Evolutionary conservation across 2,329 filamentous ascomycete species (phyloP).

Genomic region (Colletotrichum abscissum): DNA sequence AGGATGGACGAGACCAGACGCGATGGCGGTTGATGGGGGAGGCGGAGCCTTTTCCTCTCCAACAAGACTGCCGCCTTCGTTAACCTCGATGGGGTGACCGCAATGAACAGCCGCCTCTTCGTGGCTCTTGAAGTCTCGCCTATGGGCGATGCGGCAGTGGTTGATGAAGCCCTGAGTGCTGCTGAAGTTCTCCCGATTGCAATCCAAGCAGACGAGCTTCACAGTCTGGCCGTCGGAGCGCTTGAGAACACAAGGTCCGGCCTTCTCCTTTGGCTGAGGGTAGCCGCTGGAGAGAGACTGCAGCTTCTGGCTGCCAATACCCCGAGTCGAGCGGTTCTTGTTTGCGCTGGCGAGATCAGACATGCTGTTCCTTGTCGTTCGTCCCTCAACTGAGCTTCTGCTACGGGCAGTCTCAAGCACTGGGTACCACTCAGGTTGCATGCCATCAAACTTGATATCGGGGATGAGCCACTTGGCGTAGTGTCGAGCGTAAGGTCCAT

Average conservation of each 20-base stretch:
- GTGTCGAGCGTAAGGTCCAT: conserved; percentile 93
- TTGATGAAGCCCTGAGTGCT: conserved; percentile 99
- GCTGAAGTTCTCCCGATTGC: conserved; percentile 89
- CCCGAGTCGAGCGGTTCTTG: conserved; percentile 62
- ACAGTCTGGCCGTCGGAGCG: conserved; percentile 88
- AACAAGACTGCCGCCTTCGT: conserved; percentile 60
- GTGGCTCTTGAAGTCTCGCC: conserved; percentile 93
- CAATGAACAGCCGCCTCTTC: conserved; percentile 92
- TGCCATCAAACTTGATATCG: conserved; percentile 85
- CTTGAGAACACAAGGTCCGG: conserved; percentile 85
- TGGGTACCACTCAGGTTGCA: conserved; percentile 59
- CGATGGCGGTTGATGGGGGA: conserved; percentile 37
- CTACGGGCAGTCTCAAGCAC: conserved; percentile 53
- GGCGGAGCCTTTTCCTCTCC: conserved; percentile 45
- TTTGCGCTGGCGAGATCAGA: conserved; percentile 61
- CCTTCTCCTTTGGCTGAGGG: conserved; percentile 81
- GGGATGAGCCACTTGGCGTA: conserved; percentile 96
- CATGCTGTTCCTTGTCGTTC: conserved; percentile 82
- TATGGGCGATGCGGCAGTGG: conserved; percentile 96
- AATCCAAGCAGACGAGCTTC: conserved; percentile 90
- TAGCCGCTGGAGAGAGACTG: conserved; percentile 78
- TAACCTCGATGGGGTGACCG: conserved; percentile 82
- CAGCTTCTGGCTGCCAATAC: conserved; percentile 69
- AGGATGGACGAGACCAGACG: conserved; percentile 69
- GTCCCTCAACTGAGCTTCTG: conserved; percentile 71